phyloP scores from a whole-genome alignment of 73 alveolate genomes.

The Symbiodinium natans region DNA sequence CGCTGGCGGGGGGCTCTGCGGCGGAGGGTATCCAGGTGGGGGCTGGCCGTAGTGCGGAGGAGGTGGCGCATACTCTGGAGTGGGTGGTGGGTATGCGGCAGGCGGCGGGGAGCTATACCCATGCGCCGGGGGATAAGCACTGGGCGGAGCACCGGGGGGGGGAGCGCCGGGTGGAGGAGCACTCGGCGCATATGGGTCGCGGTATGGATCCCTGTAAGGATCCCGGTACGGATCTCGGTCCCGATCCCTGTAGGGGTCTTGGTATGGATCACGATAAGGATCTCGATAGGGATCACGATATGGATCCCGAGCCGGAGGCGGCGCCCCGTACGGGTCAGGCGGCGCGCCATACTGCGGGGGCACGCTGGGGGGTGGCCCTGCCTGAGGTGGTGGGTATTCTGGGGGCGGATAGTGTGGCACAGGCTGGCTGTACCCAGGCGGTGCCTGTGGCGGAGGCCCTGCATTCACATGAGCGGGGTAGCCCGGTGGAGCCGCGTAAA shows the following conservation, averaged over 20 bases:
- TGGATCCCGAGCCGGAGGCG: slow-evolving; percentile 31
- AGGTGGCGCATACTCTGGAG: slow-evolving; percentile 44
- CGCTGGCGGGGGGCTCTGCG: not conserved
- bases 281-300: slow-evolving; percentile 18
- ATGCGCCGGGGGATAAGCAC: not conserved
- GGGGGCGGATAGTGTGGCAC: slow-evolving; percentile 21
- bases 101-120: not conserved
- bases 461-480: slow-evolving; percentile 29
- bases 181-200: not conserved
- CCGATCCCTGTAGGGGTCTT: not conserved
- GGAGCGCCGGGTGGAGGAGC: slow-evolving; percentile 56
- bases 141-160: slow-evolving; percentile 25
- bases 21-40: not conserved
- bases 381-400: slow-evolving; percentile 23
- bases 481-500: slow-evolving; percentile 53
- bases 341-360: slow-evolving; percentile 17
- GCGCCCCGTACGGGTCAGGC: slow-evolving; percentile 6
- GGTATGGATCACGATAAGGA: not conserved
- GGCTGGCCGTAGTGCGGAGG: slow-evolving; percentile 1
- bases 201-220: slow-evolving; percentile 14
- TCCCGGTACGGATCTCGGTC: slow-evolving; percentile 25
- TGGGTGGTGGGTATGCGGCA: not conserved
- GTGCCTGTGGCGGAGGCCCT: not conserved
- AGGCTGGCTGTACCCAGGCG: slow-evolving; percentile 21
- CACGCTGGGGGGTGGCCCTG: not conserved